Conservation (phyloP, 192 early-diverging fungal species). For the Coemansia sp. region DNA sequence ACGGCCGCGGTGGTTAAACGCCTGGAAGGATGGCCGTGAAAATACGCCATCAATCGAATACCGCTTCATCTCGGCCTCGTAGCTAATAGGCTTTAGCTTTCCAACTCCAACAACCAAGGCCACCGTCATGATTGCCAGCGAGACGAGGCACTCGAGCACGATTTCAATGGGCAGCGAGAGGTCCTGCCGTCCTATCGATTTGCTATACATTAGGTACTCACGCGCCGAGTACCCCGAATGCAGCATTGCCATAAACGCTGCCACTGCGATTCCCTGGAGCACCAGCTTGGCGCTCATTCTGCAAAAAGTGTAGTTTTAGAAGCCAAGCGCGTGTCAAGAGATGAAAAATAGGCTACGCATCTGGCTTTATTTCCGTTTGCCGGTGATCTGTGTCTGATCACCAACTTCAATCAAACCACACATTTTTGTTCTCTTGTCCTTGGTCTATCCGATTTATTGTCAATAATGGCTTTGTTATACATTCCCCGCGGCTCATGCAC, state of each 20-base stretch:
- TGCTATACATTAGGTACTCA: slow-evolving; percentile 49
- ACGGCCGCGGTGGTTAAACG: slow-evolving; percentile 52
- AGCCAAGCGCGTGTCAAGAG: neutral
- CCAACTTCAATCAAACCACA: no score
- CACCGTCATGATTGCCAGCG: slow-evolving; percentile 49
- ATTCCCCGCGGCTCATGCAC: neutral
- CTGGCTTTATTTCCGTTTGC: no score
- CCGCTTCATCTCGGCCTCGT: slow-evolving; percentile 56
- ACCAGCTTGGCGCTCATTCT: slow-evolving; percentile 4
- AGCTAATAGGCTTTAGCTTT: slow-evolving; percentile 48
- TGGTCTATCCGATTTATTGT: neutral
- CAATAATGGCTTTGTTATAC: neutral
- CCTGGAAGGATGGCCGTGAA: slow-evolving; percentile 53
- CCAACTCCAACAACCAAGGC: slow-evolving; percentile 43
- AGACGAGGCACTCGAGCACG: slow-evolving; percentile 43
- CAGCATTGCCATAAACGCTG: slow-evolving; percentile 46
- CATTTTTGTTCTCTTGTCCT: neutral
- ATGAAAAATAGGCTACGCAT: no score
- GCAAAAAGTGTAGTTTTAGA: neutral
- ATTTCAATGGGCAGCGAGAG: slow-evolving; percentile 42
- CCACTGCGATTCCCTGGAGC: slow-evolving; percentile 39
- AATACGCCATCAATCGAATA: slow-evolving; percentile 52
- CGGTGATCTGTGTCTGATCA: no score
- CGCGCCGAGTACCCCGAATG: slow-evolving; percentile 53
- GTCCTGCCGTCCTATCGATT: slow-evolving; percentile 47